Percentiles rank a stretch among this genome's conserved stretches.
Evolutionary conservation across 176 grass and related monocot species (phyloP).

Genomic region (Thinopyrum elongatum): DNA sequence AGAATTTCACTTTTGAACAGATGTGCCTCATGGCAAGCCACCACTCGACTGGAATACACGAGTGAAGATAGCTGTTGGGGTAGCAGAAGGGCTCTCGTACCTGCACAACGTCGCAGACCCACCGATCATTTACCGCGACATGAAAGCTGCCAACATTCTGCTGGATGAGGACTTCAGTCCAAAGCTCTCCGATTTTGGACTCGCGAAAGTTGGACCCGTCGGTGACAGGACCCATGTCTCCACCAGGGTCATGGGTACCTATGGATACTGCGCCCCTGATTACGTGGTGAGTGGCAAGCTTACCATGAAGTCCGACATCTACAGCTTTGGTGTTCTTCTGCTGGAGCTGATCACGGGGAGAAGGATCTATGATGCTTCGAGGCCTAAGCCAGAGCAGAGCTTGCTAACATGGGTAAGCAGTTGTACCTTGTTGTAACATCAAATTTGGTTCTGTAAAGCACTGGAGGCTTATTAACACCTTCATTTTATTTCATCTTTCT

Average conservation of each 20-base stretch:
- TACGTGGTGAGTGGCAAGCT: slow-evolving; percentile 83
- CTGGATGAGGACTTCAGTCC: slow-evolving; percentile 76
- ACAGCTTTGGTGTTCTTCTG: slow-evolving; percentile 89
- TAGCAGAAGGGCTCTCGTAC: slow-evolving; percentile 79
- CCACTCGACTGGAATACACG: slow-evolving; percentile 83
- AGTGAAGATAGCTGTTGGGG: slow-evolving; percentile 83
- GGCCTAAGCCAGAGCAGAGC: slow-evolving; percentile 47
- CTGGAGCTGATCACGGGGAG: slow-evolving; percentile 87
- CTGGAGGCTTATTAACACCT: background rate
- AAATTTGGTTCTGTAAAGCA: background rate
- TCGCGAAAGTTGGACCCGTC: slow-evolving; percentile 85
- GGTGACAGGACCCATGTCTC: slow-evolving; percentile 86
- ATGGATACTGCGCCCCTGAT: slow-evolving; percentile 95
- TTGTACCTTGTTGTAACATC: background rate
- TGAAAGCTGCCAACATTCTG: slow-evolving; percentile 91
- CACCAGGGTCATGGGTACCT: slow-evolving; percentile 96
- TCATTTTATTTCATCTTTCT: background rate
- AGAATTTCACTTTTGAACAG: slow-evolving; percentile 45
- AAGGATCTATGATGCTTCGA: slow-evolving; percentile 74
- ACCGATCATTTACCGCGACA: slow-evolving; percentile 89
- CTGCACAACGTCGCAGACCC: slow-evolving; percentile 88
- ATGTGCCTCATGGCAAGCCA: slow-evolving; percentile 56
- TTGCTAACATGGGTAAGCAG: slow-evolving; percentile 73
- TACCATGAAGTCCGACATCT: slow-evolving; percentile 86
- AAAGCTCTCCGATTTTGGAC: slow-evolving; percentile 94